These are phyloP conservation scores for Dendrocalamus sinicus DNA, from an alignment of 176 grass and related monocot genomes.

Conservation along the genomic window DNA sequence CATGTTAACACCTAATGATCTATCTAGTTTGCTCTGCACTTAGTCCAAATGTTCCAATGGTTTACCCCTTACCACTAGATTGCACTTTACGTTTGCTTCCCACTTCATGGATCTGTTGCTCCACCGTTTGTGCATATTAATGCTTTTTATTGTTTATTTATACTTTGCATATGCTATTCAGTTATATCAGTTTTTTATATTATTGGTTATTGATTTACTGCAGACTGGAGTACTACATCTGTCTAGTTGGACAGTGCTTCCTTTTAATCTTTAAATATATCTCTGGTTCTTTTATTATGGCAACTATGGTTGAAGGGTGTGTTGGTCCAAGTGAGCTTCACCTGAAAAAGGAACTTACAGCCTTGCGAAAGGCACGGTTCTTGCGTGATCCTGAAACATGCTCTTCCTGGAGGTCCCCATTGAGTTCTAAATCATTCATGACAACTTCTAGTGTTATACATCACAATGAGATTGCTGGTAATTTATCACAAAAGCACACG, in stretches of 20 bases:
- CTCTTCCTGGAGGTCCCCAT: constrained; percentile 80
- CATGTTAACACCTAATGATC: constrained; percentile 8
- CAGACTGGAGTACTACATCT: constrained; percentile 37
- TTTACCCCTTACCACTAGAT: neutral
- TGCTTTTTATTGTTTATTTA: constrained; percentile 18
- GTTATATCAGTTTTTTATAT: constrained; percentile 31
- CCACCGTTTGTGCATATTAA: neutral
- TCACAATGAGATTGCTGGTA: constrained; percentile 43
- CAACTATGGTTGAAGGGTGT: constrained; percentile 59
- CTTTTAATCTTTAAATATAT: constrained; percentile 32
- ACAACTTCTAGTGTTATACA: constrained; percentile 51
- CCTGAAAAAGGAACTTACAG: constrained; percentile 92
- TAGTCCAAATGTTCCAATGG: neutral
- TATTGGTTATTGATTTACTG: constrained; percentile 26
- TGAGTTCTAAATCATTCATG: constrained; percentile 76
- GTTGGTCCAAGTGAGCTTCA: constrained; percentile 87
- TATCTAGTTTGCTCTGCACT: neutral
- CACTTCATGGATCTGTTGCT: constrained; percentile 30
- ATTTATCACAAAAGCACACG: constrained; percentile 37
- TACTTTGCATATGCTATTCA: constrained; percentile 22
- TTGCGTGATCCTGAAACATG: constrained; percentile 92
- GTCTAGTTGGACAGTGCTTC: constrained; percentile 22
- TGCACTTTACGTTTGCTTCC: constrained; percentile 12
- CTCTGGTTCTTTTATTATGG: constrained; percentile 38
- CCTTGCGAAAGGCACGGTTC: constrained; percentile 72